Evolutionary conservation across 805 yeast genomes (phyloP).

Genomic region (Saturnispora besseyi): DNA sequence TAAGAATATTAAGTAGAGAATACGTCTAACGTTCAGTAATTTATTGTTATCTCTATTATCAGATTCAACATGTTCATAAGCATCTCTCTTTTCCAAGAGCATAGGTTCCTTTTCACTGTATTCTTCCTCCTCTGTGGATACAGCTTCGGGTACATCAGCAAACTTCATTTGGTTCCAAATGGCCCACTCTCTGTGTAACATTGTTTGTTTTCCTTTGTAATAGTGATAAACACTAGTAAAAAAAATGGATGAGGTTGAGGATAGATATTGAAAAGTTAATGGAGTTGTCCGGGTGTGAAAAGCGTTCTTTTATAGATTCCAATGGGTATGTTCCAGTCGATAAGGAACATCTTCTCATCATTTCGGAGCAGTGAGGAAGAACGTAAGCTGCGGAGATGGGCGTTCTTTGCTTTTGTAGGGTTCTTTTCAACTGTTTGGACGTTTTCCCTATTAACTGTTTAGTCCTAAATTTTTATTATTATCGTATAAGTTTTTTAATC

Average conservation of each 20-base stretch:
- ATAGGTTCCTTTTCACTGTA: not conserved
- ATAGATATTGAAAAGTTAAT: not conserved
- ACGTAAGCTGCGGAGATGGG: conserved; percentile 61
- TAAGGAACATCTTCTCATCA: conserved; percentile 70
- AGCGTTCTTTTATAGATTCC: not conserved
- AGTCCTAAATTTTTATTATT: conserved; percentile 27
- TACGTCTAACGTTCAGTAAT: not conserved
- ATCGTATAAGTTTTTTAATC: not conserved
- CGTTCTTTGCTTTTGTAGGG: conserved; percentile 71
- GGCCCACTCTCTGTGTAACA: conserved; percentile 28
- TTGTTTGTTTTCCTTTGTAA: not conserved
- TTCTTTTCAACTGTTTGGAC: conserved; percentile 73
- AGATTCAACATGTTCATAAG: not conserved
- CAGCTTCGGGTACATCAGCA: not conserved
- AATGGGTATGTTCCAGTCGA: conserved; percentile 57
- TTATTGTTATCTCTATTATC: not conserved
- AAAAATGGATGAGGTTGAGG: not conserved
- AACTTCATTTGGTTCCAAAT: conserved; percentile 26
- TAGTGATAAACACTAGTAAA: not conserved
- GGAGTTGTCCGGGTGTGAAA: not conserved
- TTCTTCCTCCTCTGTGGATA: not conserved
- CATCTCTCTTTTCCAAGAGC: not conserved
- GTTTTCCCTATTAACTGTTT: conserved; percentile 67
- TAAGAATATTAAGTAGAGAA: not conserved
- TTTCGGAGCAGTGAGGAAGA: conserved; percentile 85